Evolutionary conservation across 2,329 filamentous ascomycete genomes (phyloP).

Genomic region (Talaromyces piceae): DNA sequence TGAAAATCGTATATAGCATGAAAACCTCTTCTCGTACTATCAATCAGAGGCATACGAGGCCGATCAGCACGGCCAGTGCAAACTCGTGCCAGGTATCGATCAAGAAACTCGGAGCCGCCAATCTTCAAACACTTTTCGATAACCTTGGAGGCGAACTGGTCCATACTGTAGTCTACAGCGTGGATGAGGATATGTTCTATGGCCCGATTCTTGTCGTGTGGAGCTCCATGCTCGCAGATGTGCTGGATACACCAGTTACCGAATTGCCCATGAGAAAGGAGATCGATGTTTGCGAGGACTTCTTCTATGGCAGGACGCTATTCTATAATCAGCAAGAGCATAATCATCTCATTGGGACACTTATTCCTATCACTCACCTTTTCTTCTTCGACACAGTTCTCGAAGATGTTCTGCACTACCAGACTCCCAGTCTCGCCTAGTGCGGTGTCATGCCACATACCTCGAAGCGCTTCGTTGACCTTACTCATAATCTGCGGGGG

Average conservation of each 20-base stretch:
- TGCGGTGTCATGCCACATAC: conserved; percentile 99
- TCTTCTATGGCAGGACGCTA: conserved; percentile 96
- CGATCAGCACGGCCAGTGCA: conserved; percentile 86
- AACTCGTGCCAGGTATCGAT: conserved; percentile 86
- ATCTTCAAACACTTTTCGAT: conserved; percentile 99
- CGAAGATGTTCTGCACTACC: conserved; percentile 98
- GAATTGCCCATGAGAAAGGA: conserved; percentile 94
- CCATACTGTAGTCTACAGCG: conserved; percentile 94
- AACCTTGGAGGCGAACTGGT: conserved; percentile 98
- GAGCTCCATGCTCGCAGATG: conserved; percentile 91
- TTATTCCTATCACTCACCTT: conserved; percentile 55
- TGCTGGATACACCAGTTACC: conserved; percentile 99
- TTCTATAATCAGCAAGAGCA: conserved; percentile 17
- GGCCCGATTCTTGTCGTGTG: conserved; percentile 83
- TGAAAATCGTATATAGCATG: background rate
- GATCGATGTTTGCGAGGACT: conserved; percentile 88
- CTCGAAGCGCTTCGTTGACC: conserved; percentile 87
- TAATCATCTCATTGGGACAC: background rate
- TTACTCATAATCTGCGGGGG: conserved; percentile 98
- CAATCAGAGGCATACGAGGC: conserved; percentile 91
- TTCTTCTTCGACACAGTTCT: conserved; percentile 97
- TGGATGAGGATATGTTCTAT: conserved; percentile 93
- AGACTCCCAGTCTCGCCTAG: conserved; percentile 94
- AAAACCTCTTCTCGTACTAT: conserved; percentile 51
- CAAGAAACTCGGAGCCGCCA: conserved; percentile 79